phyloP scores from a whole-genome alignment of 2,329 filamentous ascomycete species.

The Monilinia vaccinii-corymbosi region DNA sequence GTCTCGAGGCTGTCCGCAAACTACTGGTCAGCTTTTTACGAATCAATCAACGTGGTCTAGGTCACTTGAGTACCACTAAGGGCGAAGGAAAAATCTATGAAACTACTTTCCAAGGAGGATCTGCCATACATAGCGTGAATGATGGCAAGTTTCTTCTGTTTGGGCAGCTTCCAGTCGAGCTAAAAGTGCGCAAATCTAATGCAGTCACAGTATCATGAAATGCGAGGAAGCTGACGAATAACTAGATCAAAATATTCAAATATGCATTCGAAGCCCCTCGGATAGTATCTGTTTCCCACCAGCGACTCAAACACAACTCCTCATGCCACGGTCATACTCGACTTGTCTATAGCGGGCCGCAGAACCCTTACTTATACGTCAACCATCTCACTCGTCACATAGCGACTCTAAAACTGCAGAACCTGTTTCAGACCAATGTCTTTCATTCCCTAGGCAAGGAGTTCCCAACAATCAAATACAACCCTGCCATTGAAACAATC shows the following conservation, averaged over 20 bases:
- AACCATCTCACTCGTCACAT: background rate
- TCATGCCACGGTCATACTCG: background rate
- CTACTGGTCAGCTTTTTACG: background rate
- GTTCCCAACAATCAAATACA: background rate
- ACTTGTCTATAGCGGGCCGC: background rate
- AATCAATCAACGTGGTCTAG: rapidly evolving
- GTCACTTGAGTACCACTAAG: background rate
- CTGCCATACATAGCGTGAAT: too few relatives aligned
- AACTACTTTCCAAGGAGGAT: too few relatives aligned
- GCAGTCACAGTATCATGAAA: background rate
- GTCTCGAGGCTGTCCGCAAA: background rate
- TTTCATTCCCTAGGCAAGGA: too few relatives aligned
- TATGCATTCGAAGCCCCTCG: background rate
- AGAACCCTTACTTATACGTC: background rate
- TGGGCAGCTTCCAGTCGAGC: background rate
- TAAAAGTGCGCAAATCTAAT: background rate
- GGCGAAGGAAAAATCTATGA: background rate
- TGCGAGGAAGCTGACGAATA: background rate
- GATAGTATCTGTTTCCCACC: background rate
- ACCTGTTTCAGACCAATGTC: background rate
- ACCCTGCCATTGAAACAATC: background rate
- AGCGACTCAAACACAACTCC: background rate
- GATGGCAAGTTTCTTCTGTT: background rate
- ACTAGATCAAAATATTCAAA: background rate
- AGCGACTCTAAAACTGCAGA: background rate